Evolutionary conservation across 2,329 filamentous ascomycete genomes (phyloP), one percentile per base, ranked within the genome.

Genomic region (Sclerotinia subarctica): DNA sequence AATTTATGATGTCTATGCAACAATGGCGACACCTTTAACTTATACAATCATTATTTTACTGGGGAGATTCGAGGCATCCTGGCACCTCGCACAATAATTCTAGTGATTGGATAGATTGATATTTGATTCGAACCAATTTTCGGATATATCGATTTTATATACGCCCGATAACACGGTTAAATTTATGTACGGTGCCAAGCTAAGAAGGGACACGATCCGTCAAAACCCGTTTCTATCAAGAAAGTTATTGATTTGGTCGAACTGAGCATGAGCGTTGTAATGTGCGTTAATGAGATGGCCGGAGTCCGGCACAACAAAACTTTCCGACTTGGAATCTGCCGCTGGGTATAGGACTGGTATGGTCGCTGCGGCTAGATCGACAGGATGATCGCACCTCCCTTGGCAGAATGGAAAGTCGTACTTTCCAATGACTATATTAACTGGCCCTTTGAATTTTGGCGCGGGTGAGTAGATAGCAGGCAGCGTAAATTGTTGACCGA

Each of bases 221-320:
- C 19, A 63, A 24, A 63, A 38, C 11, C 60, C 47, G 21, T 38
- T 52, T 5, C 21, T 63, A 11, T 38, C 26, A 24, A 63, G 60
- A 15, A 63, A 63, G 17, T 17, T 10, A 42, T 35, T 49, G n/a
- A 51, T 63, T 3, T 63, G 60, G 19, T 35, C 7, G 21, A 63
- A 63, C 8, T 38, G 44, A 63, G 29, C 60, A 47, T 24, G 5
- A 19, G 60, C 60, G 2, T 32, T 17, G 21, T 52, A 63, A 52
- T 63, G 46, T 38, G 46, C 44, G 35, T 49, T 51, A 21, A 63
- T 63, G 19, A 53, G 15, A 63, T 52, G 60, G 29, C 60, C 60
- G 5, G 11, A 38, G 8, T 63, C 24, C 5, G 60, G 60, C 19
- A 51, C 44, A 35, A 52, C 4, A 52, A 24, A 63, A 17, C 29